Conservation (phyloP, 306 rosid genomes). For the Adenanthera pavonina region DNA sequence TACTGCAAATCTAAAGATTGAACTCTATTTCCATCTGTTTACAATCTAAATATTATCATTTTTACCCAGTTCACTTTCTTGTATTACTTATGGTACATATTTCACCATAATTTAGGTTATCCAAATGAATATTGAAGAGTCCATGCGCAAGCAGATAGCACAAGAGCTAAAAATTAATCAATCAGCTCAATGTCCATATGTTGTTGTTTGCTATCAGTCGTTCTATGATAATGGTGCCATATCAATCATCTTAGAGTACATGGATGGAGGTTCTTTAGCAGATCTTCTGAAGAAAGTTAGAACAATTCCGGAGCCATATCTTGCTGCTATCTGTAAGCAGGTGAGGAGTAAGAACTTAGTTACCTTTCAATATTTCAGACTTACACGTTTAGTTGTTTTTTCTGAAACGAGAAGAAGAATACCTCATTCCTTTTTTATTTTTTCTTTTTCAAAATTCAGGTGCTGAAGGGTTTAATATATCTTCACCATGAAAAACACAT, state of each 20-base stretch:
- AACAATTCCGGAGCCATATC: conserved; percentile 78
- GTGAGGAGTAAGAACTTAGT: conserved; percentile 43
- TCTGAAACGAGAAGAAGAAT: conserved; percentile 1
- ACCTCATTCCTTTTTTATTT: conserved; percentile 5
- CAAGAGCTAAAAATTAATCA: conserved; percentile 87
- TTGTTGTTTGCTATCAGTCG: conserved; percentile 82
- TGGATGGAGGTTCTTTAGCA: conserved; percentile 97
- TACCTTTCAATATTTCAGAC: conserved; percentile 18
- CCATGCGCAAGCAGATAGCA: conserved; percentile 66
- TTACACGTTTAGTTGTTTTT: not conserved
- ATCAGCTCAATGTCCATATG: conserved; percentile 83
- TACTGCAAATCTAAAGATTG: not conserved
- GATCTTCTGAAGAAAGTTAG: conserved; percentile 78
- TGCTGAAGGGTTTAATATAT: conserved; percentile 79
- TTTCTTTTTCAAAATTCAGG: conserved; percentile 52
- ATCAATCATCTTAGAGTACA: conserved; percentile 95
- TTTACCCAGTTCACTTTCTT: conserved; percentile 9
- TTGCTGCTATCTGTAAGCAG: conserved; percentile 88
- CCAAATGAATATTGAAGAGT: conserved; percentile 83
- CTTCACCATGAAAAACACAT: conserved; percentile 92
- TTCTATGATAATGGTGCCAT: conserved; percentile 79
- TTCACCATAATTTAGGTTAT: conserved; percentile 64
- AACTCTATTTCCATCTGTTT: not conserved
- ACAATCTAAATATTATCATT: conserved; percentile 2
- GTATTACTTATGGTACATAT: conserved; percentile 33